These are phyloP conservation scores for Carex sylvatica DNA, from an alignment of 202 grass and related monocot genomes.

Conservation along the genomic window DNA sequence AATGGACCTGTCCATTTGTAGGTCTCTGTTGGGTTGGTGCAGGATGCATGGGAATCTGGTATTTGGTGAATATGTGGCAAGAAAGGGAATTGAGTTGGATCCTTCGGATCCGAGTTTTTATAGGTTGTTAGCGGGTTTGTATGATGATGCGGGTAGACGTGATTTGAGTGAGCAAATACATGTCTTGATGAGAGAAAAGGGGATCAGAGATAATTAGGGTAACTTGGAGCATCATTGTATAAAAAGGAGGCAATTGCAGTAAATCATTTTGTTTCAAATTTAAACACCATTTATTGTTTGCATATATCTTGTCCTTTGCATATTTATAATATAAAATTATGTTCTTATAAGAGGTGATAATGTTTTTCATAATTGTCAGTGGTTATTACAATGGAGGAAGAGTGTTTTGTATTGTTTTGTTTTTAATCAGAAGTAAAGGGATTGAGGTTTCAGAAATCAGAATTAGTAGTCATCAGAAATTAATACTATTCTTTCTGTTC, in stretches of 20 bases:
- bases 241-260: too few species aligned
- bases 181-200: slow-evolving; percentile 32
- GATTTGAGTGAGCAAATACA: slow-evolving; percentile 28
- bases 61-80: slow-evolving; percentile 40
- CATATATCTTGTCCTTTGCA: too few species aligned
- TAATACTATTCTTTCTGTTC: not conserved
- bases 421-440: not conserved
- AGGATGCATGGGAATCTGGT: slow-evolving; percentile 42
- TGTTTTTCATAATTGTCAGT: too few species aligned
- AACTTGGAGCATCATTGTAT: too few species aligned
- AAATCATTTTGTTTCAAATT: too few species aligned
- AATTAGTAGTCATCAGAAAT: not conserved
- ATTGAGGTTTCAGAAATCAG: not conserved
- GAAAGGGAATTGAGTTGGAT: slow-evolving; percentile 52
- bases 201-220: not conserved
- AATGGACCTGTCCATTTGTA: slow-evolving; percentile 48
- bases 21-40: slow-evolving; percentile 51
- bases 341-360: too few species aligned
- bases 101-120: slow-evolving; percentile 33
- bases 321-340: too few species aligned
- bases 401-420: too few species aligned
- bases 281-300: too few species aligned
- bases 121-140: slow-evolving; percentile 35
- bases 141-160: slow-evolving; percentile 33
- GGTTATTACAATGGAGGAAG: too few species aligned